Evolutionary conservation across 2,329 filamentous ascomycete species (phyloP), one percentile per base, ranked within the genome.

Genomic region (Ophiobolus disseminans): DNA sequence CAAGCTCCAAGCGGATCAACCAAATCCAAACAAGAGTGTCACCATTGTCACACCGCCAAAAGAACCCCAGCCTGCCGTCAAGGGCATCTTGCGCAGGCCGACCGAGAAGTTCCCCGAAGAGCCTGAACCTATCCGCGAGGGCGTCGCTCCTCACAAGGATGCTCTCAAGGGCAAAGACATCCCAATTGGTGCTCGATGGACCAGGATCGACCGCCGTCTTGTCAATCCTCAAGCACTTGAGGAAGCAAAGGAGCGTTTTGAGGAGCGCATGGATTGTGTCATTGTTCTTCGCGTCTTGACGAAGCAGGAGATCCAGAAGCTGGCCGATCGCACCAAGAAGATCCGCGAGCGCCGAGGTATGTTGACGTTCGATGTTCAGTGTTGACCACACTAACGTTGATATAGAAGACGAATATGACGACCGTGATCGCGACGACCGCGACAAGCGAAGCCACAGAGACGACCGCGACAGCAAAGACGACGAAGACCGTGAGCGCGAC

Each of bases 111-210:
- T 97, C 64, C 93, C 93, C 0, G 92, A 97, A 66, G 88, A 96
- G 53, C 84, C 85, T 1, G 87, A 91, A 58, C 88, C 90, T 0
- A 81, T 95, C 26, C 84, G 92, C 16, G 93, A 97, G 71, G 93
- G 92, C 13, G 93, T 96, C 5, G 91, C 92, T 2, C 92, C 92
- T n/a, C 84, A 96, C 67, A 96, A 96, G 75, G 91, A 96, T 68
- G 86, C 90, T 39, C 86, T 88, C 72, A 86, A 86, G 68, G 72
- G 70, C 45, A 85, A 87, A 53, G 87, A 90, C 30, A 89, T 91
- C 23, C 78, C 78, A 4, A 75, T 86, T 0, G 89, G 88, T 48
- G 92, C 92, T 25, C 84, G 91, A 45, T 97, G 92, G 92, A 97
- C 92, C 37, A 96, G 94, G 76, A 92, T 97, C 67, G 90, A 88